Evolutionary conservation across 1,284 basidiomycete species (phyloP).

Genomic region (Apiotrichum brassicae): DNA sequence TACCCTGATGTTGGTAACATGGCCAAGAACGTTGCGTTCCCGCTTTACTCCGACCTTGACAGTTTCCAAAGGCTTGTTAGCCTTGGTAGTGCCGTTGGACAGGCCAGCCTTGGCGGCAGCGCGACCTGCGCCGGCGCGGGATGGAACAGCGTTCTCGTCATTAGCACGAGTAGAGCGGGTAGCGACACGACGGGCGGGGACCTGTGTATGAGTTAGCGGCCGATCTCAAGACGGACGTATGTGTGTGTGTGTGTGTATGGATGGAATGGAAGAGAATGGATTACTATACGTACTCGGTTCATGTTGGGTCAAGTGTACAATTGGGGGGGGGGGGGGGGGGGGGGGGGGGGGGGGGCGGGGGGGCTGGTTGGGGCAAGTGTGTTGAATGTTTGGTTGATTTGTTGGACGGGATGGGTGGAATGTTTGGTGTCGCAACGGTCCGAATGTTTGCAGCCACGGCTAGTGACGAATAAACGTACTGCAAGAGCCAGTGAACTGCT

Average conservation of each 20-base stretch:
- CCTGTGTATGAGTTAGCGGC: constrained; percentile 7
- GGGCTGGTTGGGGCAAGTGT: no score
- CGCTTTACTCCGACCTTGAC: constrained; percentile 40
- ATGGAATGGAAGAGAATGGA: neutral
- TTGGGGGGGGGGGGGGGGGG: neutral
- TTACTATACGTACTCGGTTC: constrained; percentile 5
- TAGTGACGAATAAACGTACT: neutral
- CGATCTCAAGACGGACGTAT: no score
- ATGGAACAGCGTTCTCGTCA: constrained; percentile 43
- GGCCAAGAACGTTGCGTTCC: constrained; percentile 38
- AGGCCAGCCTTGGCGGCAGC: constrained; percentile 23
- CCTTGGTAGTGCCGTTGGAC: constrained; percentile 7
- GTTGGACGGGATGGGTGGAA: neutral
- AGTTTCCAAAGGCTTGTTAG: neutral
- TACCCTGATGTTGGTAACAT: constrained; percentile 32
- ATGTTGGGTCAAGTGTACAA: neutral
- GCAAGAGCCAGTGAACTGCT: neutral
- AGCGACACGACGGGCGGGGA: constrained; percentile 22
- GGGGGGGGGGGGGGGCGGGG: neutral
- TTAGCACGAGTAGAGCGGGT: constrained; percentile 25
- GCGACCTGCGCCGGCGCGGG: constrained; percentile 10
- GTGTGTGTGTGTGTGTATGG: no score
- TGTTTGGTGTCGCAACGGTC: neutral
- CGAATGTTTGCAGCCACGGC: neutral
- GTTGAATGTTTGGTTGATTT: neutral